Evolutionary conservation across 2,329 filamentous ascomycete genomes (phyloP), one percentile per base, ranked within the genome.

Genomic region (Clonostachys chloroleuca): DNA sequence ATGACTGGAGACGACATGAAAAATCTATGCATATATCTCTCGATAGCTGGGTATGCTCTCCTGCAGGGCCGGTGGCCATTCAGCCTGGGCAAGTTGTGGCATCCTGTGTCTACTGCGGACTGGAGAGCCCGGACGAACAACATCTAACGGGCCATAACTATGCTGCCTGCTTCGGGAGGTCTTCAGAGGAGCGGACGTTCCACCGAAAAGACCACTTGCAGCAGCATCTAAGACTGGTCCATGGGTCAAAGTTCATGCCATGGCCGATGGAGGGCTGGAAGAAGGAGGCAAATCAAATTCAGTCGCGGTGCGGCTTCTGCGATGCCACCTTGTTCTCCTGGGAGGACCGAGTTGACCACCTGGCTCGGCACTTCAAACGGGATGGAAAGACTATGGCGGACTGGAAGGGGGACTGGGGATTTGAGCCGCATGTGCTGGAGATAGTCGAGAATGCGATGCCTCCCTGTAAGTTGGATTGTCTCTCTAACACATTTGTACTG

Each of bases 1-100:
- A 70, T 47, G 66, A 70, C 48, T 72, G 68, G 68, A 65, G 68
- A 46, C 63, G 75, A 30, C 75, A 79, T 51, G 75, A 79, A 52
- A 69, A 66, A 36, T 63, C 66, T 52, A 65, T 65, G 53, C 75
- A 60, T 58, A 66, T 61, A 54, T 73, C 64, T 40, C 71, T 70
- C 1, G 67, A 63, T 60, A 62, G 52, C 42, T 78, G 59, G 75
- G 68, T 63, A 53, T 77, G 62, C 40, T 60, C 58, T 7, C 66
- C 63, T 0, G 16, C 47, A 3, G 62, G 63, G 51, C 52, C 58
- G 5, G 54, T 47, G 1, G 66, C 70, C 2, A 59, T 71, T 5
- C 65, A 73, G 20, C 64, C 69, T 12, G 62, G 69, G 5, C 69
- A 69, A 6, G 70, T 17, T 34, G 61, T 66, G 14, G 49, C 49